Base-by-base conservation (phyloP, 23 red algal genomes). In the Gracilaria vermiculophylla region DNA sequence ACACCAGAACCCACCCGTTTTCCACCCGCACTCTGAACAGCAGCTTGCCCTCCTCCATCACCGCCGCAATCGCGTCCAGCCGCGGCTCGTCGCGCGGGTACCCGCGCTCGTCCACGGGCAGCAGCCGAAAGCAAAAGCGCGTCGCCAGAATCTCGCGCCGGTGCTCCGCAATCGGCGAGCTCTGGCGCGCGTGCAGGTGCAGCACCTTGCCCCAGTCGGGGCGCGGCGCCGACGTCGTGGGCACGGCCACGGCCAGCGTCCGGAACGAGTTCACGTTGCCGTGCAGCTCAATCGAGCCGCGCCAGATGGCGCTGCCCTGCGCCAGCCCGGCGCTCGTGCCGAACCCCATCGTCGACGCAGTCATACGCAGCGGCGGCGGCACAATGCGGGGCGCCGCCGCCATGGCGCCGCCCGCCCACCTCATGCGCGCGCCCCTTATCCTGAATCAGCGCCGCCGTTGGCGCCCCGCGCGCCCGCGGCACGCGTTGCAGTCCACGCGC, bases 11-110 rank as follows among this genome's bases (percentile, higher is more conserved):
- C 67, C 67, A 73, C 7, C 67, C 67, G 15, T 47, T 48, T 27
- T 42, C 67, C 13, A 73, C 67, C 28, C 67, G 67, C 44, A 73
- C 67, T 73, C 67, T 42, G 67, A 73, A 73, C 36, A 48, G n/a
- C 36, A 73, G 20, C 36, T 42, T 48, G 23, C 67, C 67, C 67
- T 73, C 67, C 42, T 73, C 67, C 67, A 73, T 23, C 5, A 73
- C 67, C 2, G 67, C 67, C 1, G 67, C 67, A 73, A 73, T 73
- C 5, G 67, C 67, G 12, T 73, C 67, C 9, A 73, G 20, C 23
- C 67, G 31, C 6, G 36, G 67, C 28, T 73, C 67, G 6, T 73
- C 67, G 8, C 8, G 2, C 24, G 67, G 67, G n/a, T 45, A 42
- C 3, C 67, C 67, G 17, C 37, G 36, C 28, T 73, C 67, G 15